Percentiles rank a stretch among this genome's conserved stretches.
Conservation (phyloP, 2,329 filamentous ascomycete genomes). For the Tolypocladium tropicale region DNA sequence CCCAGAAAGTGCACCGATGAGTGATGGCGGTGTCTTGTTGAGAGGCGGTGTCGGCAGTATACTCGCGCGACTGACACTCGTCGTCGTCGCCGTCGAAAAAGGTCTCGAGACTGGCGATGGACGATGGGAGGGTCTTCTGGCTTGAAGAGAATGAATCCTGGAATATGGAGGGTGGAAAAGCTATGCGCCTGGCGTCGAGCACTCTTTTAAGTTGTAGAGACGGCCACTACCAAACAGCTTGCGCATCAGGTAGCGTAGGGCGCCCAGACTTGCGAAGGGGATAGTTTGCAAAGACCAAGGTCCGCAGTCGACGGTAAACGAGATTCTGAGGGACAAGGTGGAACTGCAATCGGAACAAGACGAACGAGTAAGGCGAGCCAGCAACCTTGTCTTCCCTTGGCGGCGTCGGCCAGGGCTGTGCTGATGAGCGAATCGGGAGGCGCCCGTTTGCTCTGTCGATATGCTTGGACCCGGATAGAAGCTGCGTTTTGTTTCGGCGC, state of each 20-base stretch:
- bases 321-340: background rate
- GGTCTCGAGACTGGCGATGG: background rate
- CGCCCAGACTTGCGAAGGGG: background rate
- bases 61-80: background rate
- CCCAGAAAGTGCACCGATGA: background rate
- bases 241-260: background rate
- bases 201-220: background rate
- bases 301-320: background rate
- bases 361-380: slow-evolving; percentile 2
- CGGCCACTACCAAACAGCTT: background rate
- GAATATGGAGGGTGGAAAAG: slow-evolving; percentile 6
- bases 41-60: background rate
- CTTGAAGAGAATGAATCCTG: background rate
- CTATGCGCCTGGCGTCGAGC: background rate
- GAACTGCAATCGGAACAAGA: slow-evolving; percentile 1
- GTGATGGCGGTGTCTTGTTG: background rate
- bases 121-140: background rate
- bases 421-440: slow-evolving; percentile 1
- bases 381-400: slow-evolving; percentile 1
- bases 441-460: slow-evolving; percentile 1
- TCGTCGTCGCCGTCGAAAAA: too few relatives aligned
- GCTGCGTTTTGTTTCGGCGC: background rate
- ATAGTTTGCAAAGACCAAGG: slow-evolving; percentile 1
- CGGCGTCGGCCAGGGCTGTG: background rate
- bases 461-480: background rate